phyloP scores from a whole-genome alignment of 176 grass and related monocot species.

The Oryza nivara region DNA sequence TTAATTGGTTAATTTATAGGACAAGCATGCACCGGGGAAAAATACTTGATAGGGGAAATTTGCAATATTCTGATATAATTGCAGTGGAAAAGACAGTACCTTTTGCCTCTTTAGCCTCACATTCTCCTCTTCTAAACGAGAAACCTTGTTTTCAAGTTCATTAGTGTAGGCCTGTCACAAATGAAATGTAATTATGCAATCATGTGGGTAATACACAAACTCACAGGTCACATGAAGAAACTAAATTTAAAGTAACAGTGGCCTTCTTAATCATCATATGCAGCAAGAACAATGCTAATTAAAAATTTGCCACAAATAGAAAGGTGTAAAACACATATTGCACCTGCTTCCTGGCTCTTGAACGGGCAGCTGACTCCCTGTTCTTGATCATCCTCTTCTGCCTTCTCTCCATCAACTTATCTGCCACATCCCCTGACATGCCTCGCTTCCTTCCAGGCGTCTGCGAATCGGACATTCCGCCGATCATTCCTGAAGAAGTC shows the following conservation, averaged over 20 bases:
- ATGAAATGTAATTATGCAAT: constrained; percentile 31
- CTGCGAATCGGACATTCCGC: constrained; percentile 53
- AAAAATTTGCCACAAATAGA: not conserved
- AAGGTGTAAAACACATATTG: constrained; percentile 16
- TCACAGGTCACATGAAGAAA: constrained; percentile 1
- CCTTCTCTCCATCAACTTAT: constrained; percentile 86
- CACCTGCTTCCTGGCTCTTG: constrained; percentile 98
- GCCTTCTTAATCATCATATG: not conserved
- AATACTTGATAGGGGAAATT: not conserved
- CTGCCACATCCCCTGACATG: constrained; percentile 45
- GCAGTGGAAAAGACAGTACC: constrained; percentile 54
- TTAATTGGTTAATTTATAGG: constrained; percentile 12
- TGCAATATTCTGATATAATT: constrained; percentile 1
- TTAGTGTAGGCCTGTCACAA: constrained; percentile 91
- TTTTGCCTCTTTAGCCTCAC: constrained; percentile 82
- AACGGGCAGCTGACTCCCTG: constrained; percentile 94
- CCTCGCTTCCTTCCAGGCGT: constrained; percentile 66
- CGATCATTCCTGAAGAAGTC: constrained; percentile 54
- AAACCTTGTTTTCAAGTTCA: constrained; percentile 98
- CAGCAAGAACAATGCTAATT: not conserved
- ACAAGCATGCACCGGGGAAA: not conserved
- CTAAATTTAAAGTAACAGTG: not conserved
- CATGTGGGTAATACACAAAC: not conserved
- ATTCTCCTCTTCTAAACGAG: constrained; percentile 89
- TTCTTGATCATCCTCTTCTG: constrained; percentile 99